Evolutionary conservation across 2,329 filamentous ascomycete species (phyloP), one percentile per base, ranked within the genome.

Genomic region (Davidsoniella eucalypti): DNA sequence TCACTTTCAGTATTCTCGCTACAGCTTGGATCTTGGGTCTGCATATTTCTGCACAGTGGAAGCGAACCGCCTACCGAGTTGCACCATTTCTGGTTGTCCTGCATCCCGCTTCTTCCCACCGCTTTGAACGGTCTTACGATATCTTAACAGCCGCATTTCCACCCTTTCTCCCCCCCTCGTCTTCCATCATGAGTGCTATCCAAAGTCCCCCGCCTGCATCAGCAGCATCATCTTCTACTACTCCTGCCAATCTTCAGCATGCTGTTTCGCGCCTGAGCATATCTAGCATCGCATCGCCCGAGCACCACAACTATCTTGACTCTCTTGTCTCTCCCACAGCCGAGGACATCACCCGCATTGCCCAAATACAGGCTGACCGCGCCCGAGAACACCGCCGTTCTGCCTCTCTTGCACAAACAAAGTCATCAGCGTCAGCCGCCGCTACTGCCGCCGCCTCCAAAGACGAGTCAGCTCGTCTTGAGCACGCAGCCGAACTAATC

Each of bases 401-500:
- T 14, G 42, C 50, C 18, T 40, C 44, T 33, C 29, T 33, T 9
- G 2, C 29, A 33, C 29, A 33, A 33, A 12, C 29, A 9, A 33
- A 33, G 29, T 33, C 29, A 12, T 33, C 29, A 33, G 3, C 29
- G 4, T 33, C 29, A 33, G 29, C 29, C 29, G 29, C 29, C 21
- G 37, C 12, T 26, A 23, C 45, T 18, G 26, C 25, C 25, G 36
- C 39, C 29, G 36, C 21, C 10, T 14, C 36, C 17, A 10, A 4
- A 43, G 55, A 21, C 44, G 60, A 6, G 57, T 56, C 25, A 25
- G 29, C 39, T 12, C 33, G 37, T 14, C 43, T 47, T 26, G 60
- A 64, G 23, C 65, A 67, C 46, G 77, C 77, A 2, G 76, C 76
- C 3, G 67, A 65, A 18, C 58, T 76, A 23, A 80, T 81, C 44